These are phyloP conservation scores for Silybum marianum DNA, from an alignment of 129 eudicot species.

Conservation along the genomic window DNA sequence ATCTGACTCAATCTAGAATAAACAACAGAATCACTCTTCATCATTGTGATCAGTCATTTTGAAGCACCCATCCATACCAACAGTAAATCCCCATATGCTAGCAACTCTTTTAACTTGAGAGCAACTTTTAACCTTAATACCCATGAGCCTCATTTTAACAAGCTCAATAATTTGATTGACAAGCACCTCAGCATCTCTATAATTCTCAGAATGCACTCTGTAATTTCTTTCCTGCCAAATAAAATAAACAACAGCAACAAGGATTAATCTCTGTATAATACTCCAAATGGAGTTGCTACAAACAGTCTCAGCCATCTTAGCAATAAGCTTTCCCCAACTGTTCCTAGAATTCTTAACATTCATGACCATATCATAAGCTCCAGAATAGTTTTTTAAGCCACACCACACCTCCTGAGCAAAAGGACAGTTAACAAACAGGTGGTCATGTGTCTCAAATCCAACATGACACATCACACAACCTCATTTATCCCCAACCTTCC, in stretches of 20 bases:
- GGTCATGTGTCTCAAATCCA: not conserved
- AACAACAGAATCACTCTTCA: no score
- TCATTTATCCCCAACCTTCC: not conserved
- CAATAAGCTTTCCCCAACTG: not conserved
- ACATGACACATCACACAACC: not conserved
- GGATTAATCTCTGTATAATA: not conserved
- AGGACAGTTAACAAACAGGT: not conserved
- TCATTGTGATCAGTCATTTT: no score
- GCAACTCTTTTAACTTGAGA: no score
- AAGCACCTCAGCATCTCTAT: not conserved
- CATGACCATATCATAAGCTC: fast-evolving
- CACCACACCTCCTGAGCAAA: not conserved
- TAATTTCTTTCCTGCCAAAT: not conserved
- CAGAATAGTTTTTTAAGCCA: not conserved
- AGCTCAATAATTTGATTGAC: not conserved
- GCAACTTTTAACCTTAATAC: not conserved
- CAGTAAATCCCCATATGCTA: no score
- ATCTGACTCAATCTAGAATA: no score
- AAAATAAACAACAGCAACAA: not conserved
- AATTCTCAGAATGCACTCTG: not conserved
- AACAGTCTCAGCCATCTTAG: fast-evolving
- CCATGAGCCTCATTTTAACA: not conserved
- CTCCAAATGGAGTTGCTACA: not conserved
- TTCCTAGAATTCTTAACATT: fast-evolving
- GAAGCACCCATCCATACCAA: no score